Evolutionary conservation across 1,284 basidiomycete genomes (phyloP), one percentile per base, ranked within the genome.

Genomic region (Neotropicomus parvogracilis): DNA sequence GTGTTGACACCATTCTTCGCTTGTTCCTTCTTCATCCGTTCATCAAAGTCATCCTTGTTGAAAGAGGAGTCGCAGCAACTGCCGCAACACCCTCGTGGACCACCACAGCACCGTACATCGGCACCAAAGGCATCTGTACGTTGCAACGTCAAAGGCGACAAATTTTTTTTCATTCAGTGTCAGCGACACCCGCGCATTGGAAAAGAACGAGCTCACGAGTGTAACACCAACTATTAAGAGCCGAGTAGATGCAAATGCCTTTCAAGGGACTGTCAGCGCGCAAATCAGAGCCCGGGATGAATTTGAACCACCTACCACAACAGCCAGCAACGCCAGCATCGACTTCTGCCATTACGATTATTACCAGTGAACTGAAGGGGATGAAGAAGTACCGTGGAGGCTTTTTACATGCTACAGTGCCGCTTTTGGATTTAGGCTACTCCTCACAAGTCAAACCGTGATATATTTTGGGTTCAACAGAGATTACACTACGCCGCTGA

Each of bases 11-110:
- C 42, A 16, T 52, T 49, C 34, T 48, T 59, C 37, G 54, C 53
- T 42, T 49, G 60, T 16, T 59, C 54, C 44, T 44, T 54, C 37
- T 50, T 65, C 49, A 65, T 13, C 27, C 51, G 62, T 35, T 67
- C 65, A 28, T 69, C 65, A 42, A 67, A 59, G 44, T 55, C 51
- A 34, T 69, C 63, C 11, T 55, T 24, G 44, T 69, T 35, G 46
- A 68, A 68, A 21, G 60, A 60, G 12, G 56, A 53, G 17, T 63
- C 52, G 14, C 44, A 65, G 33, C 66, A 68, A 36, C 58, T 53
- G 16, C 55, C 52, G 33, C 65, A 65, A 32, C 61, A 67, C 10
- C 63, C 65, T 46, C 50, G 50, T 21, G 52, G 48, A 11, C 64
- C 66, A 44, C 63, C 48, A 10, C 65, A 68, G 37, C 62, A 64